These are phyloP conservation scores for Pseudocercospora fuligena DNA, from an alignment of 2,329 filamentous ascomycete genomes.

Conservation along the genomic window DNA sequence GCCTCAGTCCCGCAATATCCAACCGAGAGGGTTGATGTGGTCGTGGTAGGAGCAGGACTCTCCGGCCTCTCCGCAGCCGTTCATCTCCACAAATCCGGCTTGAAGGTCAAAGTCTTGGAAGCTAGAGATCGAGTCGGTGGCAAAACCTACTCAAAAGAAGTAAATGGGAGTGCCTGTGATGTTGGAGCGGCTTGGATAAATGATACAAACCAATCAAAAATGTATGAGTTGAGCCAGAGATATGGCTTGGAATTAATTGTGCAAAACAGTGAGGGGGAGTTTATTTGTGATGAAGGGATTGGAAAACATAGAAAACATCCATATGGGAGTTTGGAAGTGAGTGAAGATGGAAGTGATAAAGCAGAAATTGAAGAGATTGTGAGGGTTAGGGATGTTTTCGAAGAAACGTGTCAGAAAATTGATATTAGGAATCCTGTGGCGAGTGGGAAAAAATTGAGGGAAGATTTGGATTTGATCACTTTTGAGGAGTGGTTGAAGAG, in stretches of 20 bases:
- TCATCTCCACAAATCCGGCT: slow-evolving; percentile 35
- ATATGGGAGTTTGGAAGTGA: slow-evolving; percentile 37
- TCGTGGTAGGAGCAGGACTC: slow-evolving; percentile 42
- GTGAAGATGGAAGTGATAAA: slow-evolving; percentile 23
- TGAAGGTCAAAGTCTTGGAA: slow-evolving; percentile 39
- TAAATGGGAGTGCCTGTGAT: slow-evolving; percentile 49
- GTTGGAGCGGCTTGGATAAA: slow-evolving; percentile 66
- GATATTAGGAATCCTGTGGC: slow-evolving; percentile 34
- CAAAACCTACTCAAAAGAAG: slow-evolving; percentile 53
- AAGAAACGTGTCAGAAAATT: slow-evolving; percentile 46
- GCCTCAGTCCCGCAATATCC: slow-evolving; percentile 28
- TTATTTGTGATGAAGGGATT: slow-evolving; percentile 49
- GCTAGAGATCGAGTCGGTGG: slow-evolving; percentile 43
- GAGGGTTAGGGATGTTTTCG: slow-evolving; percentile 44
- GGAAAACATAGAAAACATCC: slow-evolving; percentile 41
- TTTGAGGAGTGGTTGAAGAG: slow-evolving; percentile 46
- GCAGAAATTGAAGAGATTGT: slow-evolving; percentile 37
- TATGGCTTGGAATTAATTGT: slow-evolving; percentile 53
- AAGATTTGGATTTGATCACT: slow-evolving; percentile 44
- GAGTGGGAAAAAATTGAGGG: slow-evolving; percentile 31
- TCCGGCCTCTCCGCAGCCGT: slow-evolving; percentile 39
- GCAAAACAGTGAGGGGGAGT: slow-evolving; percentile 55
- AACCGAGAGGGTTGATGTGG: slow-evolving; percentile 35
- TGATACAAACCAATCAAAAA: slow-evolving; percentile 56
- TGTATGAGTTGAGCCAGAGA: slow-evolving; percentile 49